A percentile compares a stretch with the other conserved stretches of the same genome.
Evolutionary conservation across 495 filamentous ascomycete genomes (phyloP).

Genomic region (Penicillium ucsense): DNA sequence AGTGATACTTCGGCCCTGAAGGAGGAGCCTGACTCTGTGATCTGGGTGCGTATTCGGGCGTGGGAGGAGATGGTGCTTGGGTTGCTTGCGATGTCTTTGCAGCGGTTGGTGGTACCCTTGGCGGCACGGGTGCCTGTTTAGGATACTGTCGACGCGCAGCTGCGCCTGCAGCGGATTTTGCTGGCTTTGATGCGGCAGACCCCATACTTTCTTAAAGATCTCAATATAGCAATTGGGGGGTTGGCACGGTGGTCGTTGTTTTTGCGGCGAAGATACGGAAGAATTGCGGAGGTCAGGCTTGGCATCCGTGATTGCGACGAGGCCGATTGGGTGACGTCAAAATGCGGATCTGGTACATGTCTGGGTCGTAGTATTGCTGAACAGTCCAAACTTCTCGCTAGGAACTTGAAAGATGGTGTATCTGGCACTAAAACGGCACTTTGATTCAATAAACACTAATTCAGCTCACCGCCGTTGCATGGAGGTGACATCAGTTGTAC

Average conservation of each 20-base stretch:
- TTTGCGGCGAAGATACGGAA: slow-evolving; percentile 15
- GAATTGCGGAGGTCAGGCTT: slow-evolving; percentile 17
- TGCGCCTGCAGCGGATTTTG: slow-evolving; percentile 40
- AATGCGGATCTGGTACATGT: background rate
- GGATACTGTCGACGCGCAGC: slow-evolving; percentile 49
- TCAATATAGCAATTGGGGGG: slow-evolving; percentile 4
- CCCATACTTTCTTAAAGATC: slow-evolving; percentile 39
- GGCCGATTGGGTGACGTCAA: slow-evolving; percentile 20
- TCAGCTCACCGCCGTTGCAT: too few relatives aligned
- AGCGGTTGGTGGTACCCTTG: slow-evolving; percentile 16
- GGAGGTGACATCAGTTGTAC: too few relatives aligned
- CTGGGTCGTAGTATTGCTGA: background rate
- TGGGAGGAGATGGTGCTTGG: slow-evolving; percentile 14
- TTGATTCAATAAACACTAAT: too few relatives aligned
- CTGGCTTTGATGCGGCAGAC: slow-evolving; percentile 52
- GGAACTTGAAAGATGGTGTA: too few relatives aligned
- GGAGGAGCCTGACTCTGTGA: slow-evolving; percentile 18
- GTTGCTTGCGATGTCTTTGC: slow-evolving; percentile 7
- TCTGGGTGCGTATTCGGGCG: slow-evolving; percentile 7
- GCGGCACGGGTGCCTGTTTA: slow-evolving; percentile 30
- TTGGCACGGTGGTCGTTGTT: slow-evolving; percentile 1
- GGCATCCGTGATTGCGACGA: slow-evolving; percentile 5
- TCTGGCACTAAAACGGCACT: too few relatives aligned
- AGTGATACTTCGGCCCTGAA: slow-evolving; percentile 32
- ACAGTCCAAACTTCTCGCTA: too few relatives aligned